Conservation (phyloP, 352 stramenopile species). For the Phytophthora colocasiae region DNA sequence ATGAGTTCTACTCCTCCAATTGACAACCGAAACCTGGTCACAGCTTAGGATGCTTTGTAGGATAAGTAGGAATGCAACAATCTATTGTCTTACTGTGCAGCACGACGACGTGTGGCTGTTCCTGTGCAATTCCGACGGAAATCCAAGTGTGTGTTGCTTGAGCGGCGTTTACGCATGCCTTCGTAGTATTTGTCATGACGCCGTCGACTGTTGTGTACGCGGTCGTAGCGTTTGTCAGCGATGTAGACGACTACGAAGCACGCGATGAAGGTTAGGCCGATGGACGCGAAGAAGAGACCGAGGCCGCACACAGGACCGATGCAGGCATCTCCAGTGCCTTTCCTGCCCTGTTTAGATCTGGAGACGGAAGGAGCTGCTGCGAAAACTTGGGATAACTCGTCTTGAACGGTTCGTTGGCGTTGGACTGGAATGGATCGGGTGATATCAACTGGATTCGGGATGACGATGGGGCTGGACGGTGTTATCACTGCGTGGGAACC, state of each 20-base stretch:
- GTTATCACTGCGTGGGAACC: slow-evolving; percentile 24
- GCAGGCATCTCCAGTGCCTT: slow-evolving; percentile 39
- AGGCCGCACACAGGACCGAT: slow-evolving; percentile 47
- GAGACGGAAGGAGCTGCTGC: slow-evolving; percentile 12
- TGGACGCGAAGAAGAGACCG: slow-evolving; percentile 48
- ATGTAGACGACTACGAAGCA: slow-evolving; percentile 51
- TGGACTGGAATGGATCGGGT: slow-evolving; percentile 1
- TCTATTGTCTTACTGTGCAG: slow-evolving; percentile 11
- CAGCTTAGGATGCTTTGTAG: slow-evolving; percentile 7
- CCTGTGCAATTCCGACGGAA: slow-evolving; percentile 26
- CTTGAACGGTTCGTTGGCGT: slow-evolving; percentile 26
- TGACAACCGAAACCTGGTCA: slow-evolving; percentile 23
- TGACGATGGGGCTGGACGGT: slow-evolving; percentile 16
- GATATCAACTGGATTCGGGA: slow-evolving; percentile 2
- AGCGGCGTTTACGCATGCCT: slow-evolving; percentile 23
- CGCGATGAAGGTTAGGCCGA: slow-evolving; percentile 42
- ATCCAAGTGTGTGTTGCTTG: slow-evolving; percentile 22
- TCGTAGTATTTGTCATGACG: slow-evolving; percentile 32
- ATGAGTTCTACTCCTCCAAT: slow-evolving; percentile 9
- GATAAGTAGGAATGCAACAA: slow-evolving; percentile 2
- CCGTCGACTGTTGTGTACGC: slow-evolving; percentile 30
- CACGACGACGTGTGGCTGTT: slow-evolving; percentile 23
- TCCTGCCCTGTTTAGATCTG: slow-evolving; percentile 30
- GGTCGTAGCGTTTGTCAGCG: slow-evolving; percentile 41
- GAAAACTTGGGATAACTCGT: slow-evolving; percentile 33